Base-by-base conservation (phyloP, 208 protist genomes). In the Trypanosoma boissoni region DNA sequence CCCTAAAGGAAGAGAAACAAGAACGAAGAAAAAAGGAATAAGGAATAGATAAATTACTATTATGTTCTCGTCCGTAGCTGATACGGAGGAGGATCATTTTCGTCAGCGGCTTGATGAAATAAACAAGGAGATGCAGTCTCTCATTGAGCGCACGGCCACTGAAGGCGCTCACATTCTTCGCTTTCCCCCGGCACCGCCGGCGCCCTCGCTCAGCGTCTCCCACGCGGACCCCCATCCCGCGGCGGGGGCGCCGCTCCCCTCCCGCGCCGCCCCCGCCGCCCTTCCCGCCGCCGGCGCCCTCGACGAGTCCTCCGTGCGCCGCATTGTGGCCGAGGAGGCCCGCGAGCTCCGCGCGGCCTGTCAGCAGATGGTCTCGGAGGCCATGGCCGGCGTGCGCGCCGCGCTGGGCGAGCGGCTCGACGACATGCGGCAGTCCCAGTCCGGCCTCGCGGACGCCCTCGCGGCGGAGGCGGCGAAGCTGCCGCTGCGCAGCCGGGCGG, bases 41-140 rank as follows among this genome's bases (percentile, higher is more conserved):
- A 29, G 6, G 16, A 14, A 14, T 50, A 42, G 31, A 24, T 41
- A 20, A 51, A 49, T n/a, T 2, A 7, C 1, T 16, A 5, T 51
- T 7, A 66, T 66, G 56, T 44, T 64, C 16, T 21, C 52, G n/a
- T 56, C 68, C 14, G 57, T 41, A 0, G 18, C 44, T 60, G n/a
- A 44, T 24, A 59, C 32, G 24, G 63, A 66, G 24, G 72, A 84
- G 16, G 68, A 71, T 62, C 59, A 64, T 54, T 93, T 93, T 46
- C 55, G 75, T 37, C 39, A 60, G 1, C 78, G 80, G 3, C 74
- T 93, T 29, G 51, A 80, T 27, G 75, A 78, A 37, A 83, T 88
- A 21, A 90, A 90, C 48, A 57, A 68, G n/a, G 86, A 93, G 51
- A 86, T 90, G 82, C 74, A 87, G 55, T 59, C 34, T 23, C 61